Base-by-base conservation (phyloP, 345 rosid species). In the Syzygium aqueum region DNA sequence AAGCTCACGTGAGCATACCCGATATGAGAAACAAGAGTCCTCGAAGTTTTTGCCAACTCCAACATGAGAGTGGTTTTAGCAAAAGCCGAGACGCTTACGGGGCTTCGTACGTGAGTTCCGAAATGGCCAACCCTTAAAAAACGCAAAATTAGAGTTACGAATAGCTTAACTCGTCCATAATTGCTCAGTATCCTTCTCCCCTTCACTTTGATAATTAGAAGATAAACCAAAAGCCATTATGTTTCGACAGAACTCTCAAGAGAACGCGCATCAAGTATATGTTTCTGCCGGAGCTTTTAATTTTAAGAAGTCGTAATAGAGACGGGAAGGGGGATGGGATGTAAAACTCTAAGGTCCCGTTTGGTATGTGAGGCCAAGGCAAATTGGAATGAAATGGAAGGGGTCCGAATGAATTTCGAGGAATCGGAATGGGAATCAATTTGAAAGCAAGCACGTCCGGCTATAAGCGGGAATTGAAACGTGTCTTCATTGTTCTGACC, bases 301-400 rank as follows among this genome's bases (percentile, higher is more conserved):
- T 43, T 43, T 43, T 43, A 43, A 43, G 46, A 43, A 43, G 46
- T 43, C 46, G 28, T 27, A 59, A 27, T 59, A 59, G 1, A 59
- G 16, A 59, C 16, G 12, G 12, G 27, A 56, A 0, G 2, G 7
- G 7, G 7, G 3, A 59, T 59, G 15, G 30, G 5, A 59, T 59
- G 28, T 59, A 25, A 59, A 59, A 59, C 0, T 59, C 30, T 59
- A 27, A 59, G 65, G 8, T 59, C 16, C 0, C 5, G 1, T n/a
- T 59, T 59, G 67, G 0, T 7, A 59, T 59, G 8, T 2, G 2
- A 27, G n/a, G 6, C 3, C 0, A 0, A 59, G 2, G 67, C 16
- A 27, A 59, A 6, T 0, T 0, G 3, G 3, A 27, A 27, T 12
- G 67, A 59, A 30, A 27, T 12, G 67, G 4, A 59, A 27, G 2